Percentiles rank a stretch among this genome's conserved stretches.
phyloP scores from a whole-genome alignment of 768 basidiomycete genomes.

The Termitomyces sp. region DNA sequence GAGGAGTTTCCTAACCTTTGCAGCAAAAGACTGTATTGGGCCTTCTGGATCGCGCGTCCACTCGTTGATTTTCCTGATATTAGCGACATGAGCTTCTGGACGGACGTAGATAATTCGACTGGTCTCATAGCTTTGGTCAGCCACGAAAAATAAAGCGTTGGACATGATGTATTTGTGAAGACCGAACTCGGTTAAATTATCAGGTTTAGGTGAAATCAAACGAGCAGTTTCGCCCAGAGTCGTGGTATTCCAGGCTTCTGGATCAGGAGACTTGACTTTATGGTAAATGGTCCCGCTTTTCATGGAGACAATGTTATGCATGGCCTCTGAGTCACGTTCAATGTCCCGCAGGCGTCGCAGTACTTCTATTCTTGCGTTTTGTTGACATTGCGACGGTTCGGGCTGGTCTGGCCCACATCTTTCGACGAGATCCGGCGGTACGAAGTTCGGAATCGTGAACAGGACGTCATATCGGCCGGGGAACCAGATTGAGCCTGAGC shows the following conservation, averaged over 20 bases:
- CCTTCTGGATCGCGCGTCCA: slow-evolving; percentile 41
- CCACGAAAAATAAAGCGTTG: slow-evolving; percentile 46
- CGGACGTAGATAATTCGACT: slow-evolving; percentile 58
- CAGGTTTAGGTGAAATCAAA: slow-evolving; percentile 32
- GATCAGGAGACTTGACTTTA: slow-evolving; percentile 36
- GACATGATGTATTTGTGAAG: slow-evolving; percentile 66
- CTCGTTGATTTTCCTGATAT: slow-evolving; percentile 39
- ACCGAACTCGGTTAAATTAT: slow-evolving; percentile 33
- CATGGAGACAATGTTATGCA: slow-evolving; percentile 23
- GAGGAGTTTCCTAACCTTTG: slow-evolving; percentile 45
- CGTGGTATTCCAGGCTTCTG: slow-evolving; percentile 48
- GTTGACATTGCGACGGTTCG: slow-evolving; percentile 28
- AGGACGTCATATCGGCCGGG: slow-evolving; percentile 49
- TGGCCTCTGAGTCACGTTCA: slow-evolving; percentile 41
- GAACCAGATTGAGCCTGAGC: slow-evolving; percentile 50
- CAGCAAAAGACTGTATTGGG: slow-evolving; percentile 42
- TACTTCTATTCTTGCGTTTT: slow-evolving; percentile 59
- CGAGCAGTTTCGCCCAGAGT: slow-evolving; percentile 50
- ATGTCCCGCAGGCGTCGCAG: slow-evolving; percentile 55
- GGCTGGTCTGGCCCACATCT: slow-evolving; percentile 39
- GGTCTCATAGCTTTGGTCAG: slow-evolving; percentile 40
- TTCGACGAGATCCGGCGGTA: slow-evolving; percentile 36
- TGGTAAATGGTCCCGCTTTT: slow-evolving; percentile 37
- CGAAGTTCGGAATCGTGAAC: slow-evolving; percentile 56
- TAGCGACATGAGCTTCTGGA: slow-evolving; percentile 50